These are phyloP conservation scores for Cladophialophora yegresii DNA, from an alignment of 2,329 filamentous ascomycete species.

Conservation along the genomic window DNA sequence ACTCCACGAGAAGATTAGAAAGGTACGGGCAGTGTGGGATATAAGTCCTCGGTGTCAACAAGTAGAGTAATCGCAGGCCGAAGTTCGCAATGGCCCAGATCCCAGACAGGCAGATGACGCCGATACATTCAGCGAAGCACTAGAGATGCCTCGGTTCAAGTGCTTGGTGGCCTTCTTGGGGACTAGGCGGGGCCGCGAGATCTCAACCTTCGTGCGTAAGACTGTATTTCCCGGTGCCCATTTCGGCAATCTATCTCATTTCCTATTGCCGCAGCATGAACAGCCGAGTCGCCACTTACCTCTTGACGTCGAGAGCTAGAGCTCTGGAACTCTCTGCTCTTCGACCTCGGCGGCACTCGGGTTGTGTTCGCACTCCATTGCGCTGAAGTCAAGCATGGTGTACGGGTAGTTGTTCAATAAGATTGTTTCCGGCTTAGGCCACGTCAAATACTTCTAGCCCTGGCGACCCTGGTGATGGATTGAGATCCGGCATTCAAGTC, in stretches of 20 bases:
- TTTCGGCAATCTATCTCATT: constrained; percentile 16
- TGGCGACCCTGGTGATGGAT: neutral
- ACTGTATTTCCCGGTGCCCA: neutral
- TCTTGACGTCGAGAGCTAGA: neutral
- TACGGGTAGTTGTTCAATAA: neutral
- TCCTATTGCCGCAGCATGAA: constrained; percentile 1
- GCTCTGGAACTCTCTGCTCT: neutral
- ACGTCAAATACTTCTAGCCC: too few species aligned
- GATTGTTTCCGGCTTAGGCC: neutral
- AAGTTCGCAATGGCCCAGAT: constrained; percentile 4
- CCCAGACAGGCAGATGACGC: constrained; percentile 1
- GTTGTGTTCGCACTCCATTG: neutral
- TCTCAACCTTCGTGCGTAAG: constrained; percentile 17
- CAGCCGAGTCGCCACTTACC: neutral
- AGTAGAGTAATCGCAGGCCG: constrained; percentile 4
- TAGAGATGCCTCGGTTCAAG: constrained; percentile 6
- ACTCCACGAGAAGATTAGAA: neutral
- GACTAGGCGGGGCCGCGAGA: constrained; percentile 1
- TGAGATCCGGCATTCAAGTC: neutral
- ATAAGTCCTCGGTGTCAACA: constrained; percentile 6
- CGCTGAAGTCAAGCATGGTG: neutral
- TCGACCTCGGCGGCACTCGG: constrained; percentile 8
- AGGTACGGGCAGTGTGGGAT: neutral
- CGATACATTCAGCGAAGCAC: neutral
- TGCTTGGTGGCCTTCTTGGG: neutral